Conservation (phyloP, 495 filamentous ascomycete species). For the Penicillium canariense region DNA sequence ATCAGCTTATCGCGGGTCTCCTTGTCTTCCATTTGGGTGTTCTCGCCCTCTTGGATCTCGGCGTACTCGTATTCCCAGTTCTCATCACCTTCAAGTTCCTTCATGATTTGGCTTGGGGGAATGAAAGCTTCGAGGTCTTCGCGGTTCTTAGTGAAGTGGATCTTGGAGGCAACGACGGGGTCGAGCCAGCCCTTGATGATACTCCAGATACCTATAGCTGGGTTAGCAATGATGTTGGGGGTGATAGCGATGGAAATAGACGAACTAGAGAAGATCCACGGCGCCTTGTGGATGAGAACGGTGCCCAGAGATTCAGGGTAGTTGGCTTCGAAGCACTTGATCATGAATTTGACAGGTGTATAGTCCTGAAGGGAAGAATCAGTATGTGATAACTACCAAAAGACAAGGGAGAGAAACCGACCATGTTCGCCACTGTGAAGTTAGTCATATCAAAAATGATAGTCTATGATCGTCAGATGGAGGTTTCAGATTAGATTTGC, state of each 20-base stretch:
- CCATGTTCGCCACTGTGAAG: conserved; percentile 94
- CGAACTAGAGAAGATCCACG: conserved; percentile 93
- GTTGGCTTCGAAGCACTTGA: conserved; percentile 98
- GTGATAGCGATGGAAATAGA: not conserved
- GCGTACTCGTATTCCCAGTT: conserved; percentile 78
- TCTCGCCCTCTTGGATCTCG: conserved; percentile 70
- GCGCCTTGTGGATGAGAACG: conserved; percentile 94
- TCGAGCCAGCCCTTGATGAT: conserved; percentile 96
- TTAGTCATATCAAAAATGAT: conserved; percentile 95
- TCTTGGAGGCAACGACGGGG: conserved; percentile 56
- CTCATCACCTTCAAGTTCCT: conserved; percentile 78
- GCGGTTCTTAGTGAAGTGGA: conserved; percentile 86
- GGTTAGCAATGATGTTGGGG: conserved; percentile 1
- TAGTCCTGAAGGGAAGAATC: conserved; percentile 64
- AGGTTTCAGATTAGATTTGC: not conserved
- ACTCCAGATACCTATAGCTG: conserved; percentile 67
- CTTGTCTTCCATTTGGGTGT: conserved; percentile 65
- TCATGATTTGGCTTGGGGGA: conserved; percentile 63
- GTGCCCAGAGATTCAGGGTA: conserved; percentile 90
- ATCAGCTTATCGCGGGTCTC: conserved; percentile 60
- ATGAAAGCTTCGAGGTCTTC: conserved; percentile 80
- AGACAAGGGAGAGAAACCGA: conserved; percentile 32
- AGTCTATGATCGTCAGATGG: conserved; percentile 46
- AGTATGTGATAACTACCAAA: conserved; percentile 2
- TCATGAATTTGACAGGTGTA: conserved; percentile 95